Evolutionary conservation across 75 land plant genomes (phyloP).

Genomic region (Cupressus sempervirens): DNA sequence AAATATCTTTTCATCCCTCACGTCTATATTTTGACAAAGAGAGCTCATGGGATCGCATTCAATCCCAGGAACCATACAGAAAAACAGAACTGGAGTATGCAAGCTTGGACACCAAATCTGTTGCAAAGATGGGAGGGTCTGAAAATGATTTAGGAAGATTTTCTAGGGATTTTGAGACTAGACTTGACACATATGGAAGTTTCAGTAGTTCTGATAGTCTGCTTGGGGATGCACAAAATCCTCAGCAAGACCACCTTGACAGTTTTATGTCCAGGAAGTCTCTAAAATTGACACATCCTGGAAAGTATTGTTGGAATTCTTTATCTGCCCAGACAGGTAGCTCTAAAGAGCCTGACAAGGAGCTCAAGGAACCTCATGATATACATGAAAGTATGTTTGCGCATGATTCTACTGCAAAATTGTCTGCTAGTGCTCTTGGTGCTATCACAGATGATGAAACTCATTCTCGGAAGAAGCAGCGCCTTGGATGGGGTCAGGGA

Average conservation of each 20-base stretch:
- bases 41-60: constrained; percentile 25
- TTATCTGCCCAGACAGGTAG: constrained; percentile 30
- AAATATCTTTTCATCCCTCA: constrained; percentile 10
- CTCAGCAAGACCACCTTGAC: constrained; percentile 24
- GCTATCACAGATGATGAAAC: constrained; percentile 25
- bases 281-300: constrained; percentile 41
- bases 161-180: not conserved
- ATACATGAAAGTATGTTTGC: constrained; percentile 25
- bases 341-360: constrained; percentile 27
- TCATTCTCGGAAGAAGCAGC: constrained; percentile 54
- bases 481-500: constrained; percentile 95
- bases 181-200: not conserved
- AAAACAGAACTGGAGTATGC: constrained; percentile 19
- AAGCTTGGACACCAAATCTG: not conserved
- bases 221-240: constrained; percentile 11
- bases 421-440: constrained; percentile 14
- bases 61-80: constrained; percentile 28
- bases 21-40: constrained; percentile 16
- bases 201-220: not conserved
- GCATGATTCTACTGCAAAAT: constrained; percentile 23
- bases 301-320: constrained; percentile 39
- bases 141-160: constrained; percentile 14
- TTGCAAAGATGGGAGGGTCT: not conserved
- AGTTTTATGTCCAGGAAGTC: constrained; percentile 41
- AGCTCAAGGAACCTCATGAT: constrained; percentile 17